Evolutionary conservation across 2,329 filamentous ascomycete species (phyloP), one percentile per base, ranked within the genome.

Genomic region (Monosporascus ibericus): DNA sequence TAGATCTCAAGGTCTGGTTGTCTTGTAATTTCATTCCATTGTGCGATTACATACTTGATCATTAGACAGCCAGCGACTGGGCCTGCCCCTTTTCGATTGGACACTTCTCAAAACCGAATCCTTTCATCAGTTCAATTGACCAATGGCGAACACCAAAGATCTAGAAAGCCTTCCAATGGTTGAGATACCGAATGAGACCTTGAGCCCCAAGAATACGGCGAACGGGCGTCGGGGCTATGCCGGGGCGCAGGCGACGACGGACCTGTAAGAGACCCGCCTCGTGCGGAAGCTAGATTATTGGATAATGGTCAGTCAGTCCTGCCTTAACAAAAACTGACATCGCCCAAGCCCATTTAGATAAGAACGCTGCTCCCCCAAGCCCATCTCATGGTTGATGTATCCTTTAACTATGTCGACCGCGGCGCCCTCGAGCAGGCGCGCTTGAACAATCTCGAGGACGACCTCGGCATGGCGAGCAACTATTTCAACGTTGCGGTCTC

Each of bases 341-440:
- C 37, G n/a, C 2, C 37, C 14, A n/a, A 3, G 37, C 15, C 6
- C 15, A 18, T 17, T 34, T 17, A 9, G 17, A 48, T 17, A 36
- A 36, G 18, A n/a, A 36, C 34, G 44, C 17, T 18, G 3, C 34
- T 44, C 20, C 3, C 34, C 8, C 5, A 37, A 66, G 68, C 69
- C 70, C 15, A 67, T 62, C 5, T 60, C 72, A 20, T 75, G 71
- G 58, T 39, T 70, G 6, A 76, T 74, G 70, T 76, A 75, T 56
- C 71, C 61, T 63, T 75, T 44, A 75, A 73, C 53, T 74, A 74
- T 49, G 65, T 76, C 20, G 75, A 77, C 42, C 67, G 73, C 6
- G 76, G 76, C 52, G 22, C 74, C 27, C 76, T 78, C 49, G 72
- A 73, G 0, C 72, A 75, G 44, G 74, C 74, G 6, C 70, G 74